Evolutionary conservation across 805 yeast species (phyloP), one percentile per base, ranked within the genome.

Genomic region (Metschnikowia bowlesiae): DNA sequence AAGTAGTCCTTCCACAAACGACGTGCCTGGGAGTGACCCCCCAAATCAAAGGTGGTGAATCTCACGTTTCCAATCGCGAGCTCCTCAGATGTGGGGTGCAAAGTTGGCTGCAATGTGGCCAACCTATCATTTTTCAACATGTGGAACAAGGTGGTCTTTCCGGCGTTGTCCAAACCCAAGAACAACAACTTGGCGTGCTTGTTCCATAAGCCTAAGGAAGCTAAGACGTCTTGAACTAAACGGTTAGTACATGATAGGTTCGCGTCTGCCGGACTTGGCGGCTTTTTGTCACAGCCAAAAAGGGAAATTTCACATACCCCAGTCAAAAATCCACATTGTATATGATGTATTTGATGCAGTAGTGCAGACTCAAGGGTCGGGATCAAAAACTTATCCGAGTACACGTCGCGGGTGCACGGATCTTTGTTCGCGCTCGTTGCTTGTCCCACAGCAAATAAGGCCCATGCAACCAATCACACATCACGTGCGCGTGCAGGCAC

Each of bases 1-100:
- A 94, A 94, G 71, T 94, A 94, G 70, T 94, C 98, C 68, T 91
- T 91, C 99, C 99, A 94, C 66, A 94, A 83, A 74, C 99, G 89
- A 75, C 99, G 91, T 45, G 99, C 98, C 74, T 92, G 97, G 70
- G 82, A 85, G 76, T 94, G 99, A 40, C 99, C 99, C 72, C 99
- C 99, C 61, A 94, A 80, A 70, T 94, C 99, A 63, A 94, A 94
- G 30, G 99, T 94, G 53, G 99, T 94, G 80, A 94, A 94, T 69
- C 92, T 85, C 55, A 92, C 95, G 61, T 87, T 86, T 60, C 98
- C 99, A 62, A 94, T 94, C 54, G 97, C 91, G 63, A 94, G 81
- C 69, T 94, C 99, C 73, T 94, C 99, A 28, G 97, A 89, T 16
- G 99, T 90, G 64, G 99, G 99, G 70, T 94, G 99, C 71, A 91